Percentiles rank a stretch among this genome's conserved stretches.
Conservation (phyloP, 2,329 filamentous ascomycete species). For the Botrytis aclada region DNA sequence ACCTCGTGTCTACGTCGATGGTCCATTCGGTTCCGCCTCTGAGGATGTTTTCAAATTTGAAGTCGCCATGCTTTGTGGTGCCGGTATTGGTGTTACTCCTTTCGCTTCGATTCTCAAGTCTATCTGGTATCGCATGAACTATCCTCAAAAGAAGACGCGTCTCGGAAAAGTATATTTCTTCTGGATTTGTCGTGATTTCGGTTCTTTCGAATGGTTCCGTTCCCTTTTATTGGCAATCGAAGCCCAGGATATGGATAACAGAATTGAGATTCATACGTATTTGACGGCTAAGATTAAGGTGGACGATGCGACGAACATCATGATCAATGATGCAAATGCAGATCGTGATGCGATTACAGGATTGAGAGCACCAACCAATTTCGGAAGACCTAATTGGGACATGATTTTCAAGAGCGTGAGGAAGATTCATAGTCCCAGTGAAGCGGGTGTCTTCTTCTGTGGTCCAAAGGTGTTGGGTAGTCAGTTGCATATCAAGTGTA, state of each 20-base stretch:
- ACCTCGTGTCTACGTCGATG: slow-evolving; percentile 78
- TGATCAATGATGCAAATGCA: slow-evolving; percentile 85
- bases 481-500: slow-evolving; percentile 76
- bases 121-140: slow-evolving; percentile 93
- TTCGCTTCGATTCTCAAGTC: slow-evolving; percentile 86
- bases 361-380: slow-evolving; percentile 77
- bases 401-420: slow-evolving; percentile 83
- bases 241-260: slow-evolving; percentile 76
- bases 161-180: slow-evolving; percentile 89
- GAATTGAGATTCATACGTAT: slow-evolving; percentile 88
- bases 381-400: slow-evolving; percentile 85
- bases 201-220: slow-evolving; percentile 86
- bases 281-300: slow-evolving; percentile 83
- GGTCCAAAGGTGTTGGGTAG: slow-evolving; percentile 78
- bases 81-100: slow-evolving; percentile 81
- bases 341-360: slow-evolving; percentile 84
- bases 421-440: slow-evolving; percentile 70
- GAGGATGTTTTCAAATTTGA: slow-evolving; percentile 91
- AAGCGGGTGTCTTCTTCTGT: slow-evolving; percentile 81
- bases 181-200: slow-evolving; percentile 87
- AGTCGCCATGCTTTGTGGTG: slow-evolving; percentile 73
- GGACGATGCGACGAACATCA: slow-evolving; percentile 85
- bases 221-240: slow-evolving; percentile 81
- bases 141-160: slow-evolving; percentile 73
- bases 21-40: slow-evolving; percentile 80